These are phyloP conservation scores for Nothophaeocryptopus gaeumannii DNA, from an alignment of 2,329 filamentous ascomycete species.

Conservation along the genomic window DNA sequence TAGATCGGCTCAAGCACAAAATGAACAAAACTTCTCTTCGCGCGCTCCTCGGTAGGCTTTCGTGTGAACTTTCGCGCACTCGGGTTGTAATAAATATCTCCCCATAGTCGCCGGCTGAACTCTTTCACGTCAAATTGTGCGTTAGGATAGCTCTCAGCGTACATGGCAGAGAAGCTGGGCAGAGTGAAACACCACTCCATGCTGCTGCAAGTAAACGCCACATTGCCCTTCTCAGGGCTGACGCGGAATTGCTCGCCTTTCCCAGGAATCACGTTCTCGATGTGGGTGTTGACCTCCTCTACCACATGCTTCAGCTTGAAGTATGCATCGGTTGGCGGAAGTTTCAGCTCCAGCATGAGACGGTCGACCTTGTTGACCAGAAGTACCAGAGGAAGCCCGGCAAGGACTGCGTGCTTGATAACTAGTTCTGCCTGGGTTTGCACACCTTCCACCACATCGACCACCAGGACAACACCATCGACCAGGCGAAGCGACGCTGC, in stretches of 20 bases:
- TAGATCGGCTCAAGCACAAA: conserved; percentile 97
- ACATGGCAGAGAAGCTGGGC: conserved; percentile 93
- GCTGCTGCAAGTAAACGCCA: conserved; percentile 89
- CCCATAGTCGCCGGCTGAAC: conserved; percentile 85
- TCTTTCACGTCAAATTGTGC: conserved; percentile 67
- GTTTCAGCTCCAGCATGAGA: conserved; percentile 86
- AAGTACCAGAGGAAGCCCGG: conserved; percentile 82
- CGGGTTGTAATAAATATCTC: conserved; percentile 94
- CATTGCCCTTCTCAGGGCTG: conserved; percentile 95
- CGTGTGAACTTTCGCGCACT: conserved; percentile 85
- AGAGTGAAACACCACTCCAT: conserved; percentile 98
- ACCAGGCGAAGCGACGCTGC: conserved; percentile 81
- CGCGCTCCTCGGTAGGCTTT: conserved; percentile 75
- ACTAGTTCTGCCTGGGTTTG: conserved; percentile 96
- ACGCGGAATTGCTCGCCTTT: conserved; percentile 75
- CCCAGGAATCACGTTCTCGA: conserved; percentile 81
- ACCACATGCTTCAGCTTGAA: conserved; percentile 99
- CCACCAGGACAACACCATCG: conserved; percentile 87
- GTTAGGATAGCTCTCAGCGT: conserved; percentile 72
- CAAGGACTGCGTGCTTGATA: conserved; percentile 89
- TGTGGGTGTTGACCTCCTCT: conserved; percentile 94
- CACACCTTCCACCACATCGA: conserved; percentile 98
- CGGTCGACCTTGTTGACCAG: conserved; percentile 98
- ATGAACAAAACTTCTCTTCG: conserved; percentile 85
- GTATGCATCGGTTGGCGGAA: conserved; percentile 93